These are phyloP conservation scores for Parascedosporium putredinis DNA, from an alignment of 2,329 filamentous ascomycete species.

Conservation along the genomic window DNA sequence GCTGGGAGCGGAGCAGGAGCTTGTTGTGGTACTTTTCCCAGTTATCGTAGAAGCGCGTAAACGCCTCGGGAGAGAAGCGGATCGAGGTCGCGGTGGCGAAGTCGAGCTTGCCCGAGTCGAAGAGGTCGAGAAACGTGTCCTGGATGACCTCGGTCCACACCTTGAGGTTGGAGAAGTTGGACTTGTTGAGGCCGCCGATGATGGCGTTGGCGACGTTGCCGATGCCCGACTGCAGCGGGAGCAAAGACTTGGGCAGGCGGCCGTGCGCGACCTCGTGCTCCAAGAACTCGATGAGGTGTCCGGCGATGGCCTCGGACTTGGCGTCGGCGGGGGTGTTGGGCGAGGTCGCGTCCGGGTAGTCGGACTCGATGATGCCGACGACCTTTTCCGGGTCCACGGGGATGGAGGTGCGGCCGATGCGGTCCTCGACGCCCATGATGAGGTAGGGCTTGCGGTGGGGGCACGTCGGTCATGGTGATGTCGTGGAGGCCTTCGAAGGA, in stretches of 20 bases:
- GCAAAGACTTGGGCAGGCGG: conserved; percentile 64
- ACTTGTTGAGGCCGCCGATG: conserved; percentile 68
- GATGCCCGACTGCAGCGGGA: conserved; percentile 79
- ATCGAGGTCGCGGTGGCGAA: conserved; percentile 86
- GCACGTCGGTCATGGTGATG: conserved; percentile 79
- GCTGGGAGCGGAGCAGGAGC: conserved; percentile 76
- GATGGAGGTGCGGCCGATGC: conserved; percentile 74
- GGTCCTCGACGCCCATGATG: conserved; percentile 75
- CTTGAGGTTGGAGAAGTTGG: conserved; percentile 77
- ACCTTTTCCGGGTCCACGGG: conserved; percentile 78
- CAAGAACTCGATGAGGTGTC: conserved; percentile 70
- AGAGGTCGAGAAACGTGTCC: conserved; percentile 86
- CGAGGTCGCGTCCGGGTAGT: conserved; percentile 66
- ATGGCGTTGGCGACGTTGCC: conserved; percentile 92
- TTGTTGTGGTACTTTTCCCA: conserved; percentile 74
- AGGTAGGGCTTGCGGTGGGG: conserved; percentile 75
- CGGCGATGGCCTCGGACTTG: conserved; percentile 60
- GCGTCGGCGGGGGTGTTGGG: conserved; percentile 71
- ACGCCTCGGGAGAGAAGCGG: conserved; percentile 82
- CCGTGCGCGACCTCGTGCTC: conserved; percentile 75
- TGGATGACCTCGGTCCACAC: conserved; percentile 93
- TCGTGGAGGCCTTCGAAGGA: conserved; percentile 84
- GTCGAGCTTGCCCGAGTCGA: conserved; percentile 78
- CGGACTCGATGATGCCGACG: conserved; percentile 72
- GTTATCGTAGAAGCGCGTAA: conserved; percentile 81